Base-by-base conservation (phyloP, 148 eudicot genomes). In the Camellia granthamiana region DNA sequence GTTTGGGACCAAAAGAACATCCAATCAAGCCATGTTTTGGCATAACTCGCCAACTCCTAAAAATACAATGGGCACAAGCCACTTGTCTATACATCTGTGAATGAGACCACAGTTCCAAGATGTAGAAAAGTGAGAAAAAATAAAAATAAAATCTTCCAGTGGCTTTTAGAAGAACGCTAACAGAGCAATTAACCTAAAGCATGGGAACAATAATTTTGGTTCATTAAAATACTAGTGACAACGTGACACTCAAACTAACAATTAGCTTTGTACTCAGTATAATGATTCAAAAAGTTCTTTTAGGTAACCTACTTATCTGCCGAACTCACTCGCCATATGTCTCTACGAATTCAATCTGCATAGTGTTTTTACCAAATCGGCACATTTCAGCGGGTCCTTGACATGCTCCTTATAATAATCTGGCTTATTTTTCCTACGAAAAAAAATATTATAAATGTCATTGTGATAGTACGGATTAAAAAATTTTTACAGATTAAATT, bases 311-410 rank as follows among this genome's bases (percentile, higher is more conserved):
- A 85, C 52, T 49, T 49, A 49, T 49, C 7, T 49, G 52, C 52
- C 7, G 52, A 49, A 47, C 82, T 76, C 6, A 75, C 85, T 69
- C 81, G 87, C 81, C 89, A 90, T 83, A 90, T 88, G 62, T 84
- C 91, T 80, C 79, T 86, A n/a, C 93, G 92, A 38, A 89, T 93
- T 80, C 97, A 95, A 56, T 91, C 87, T 60, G 88, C 90, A 84
- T 82, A 95, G 63, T 81, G 82, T 30, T 7, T 84, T 77, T 12
- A 93, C 97, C 38, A 89, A 13, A 70, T 68, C 79, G 19, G 91
- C 89, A 81, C 99, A 95, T 87, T 84, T 92, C 77, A 95, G 87
- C 14, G 97, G 90, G 56, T 92, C 86, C 65, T 91, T 83, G 78
- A 81, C 72, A 83, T 92, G 76, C 77, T 90, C 97, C 83, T 89